Evolutionary conservation across 768 basidiomycete species (phyloP), one percentile per base, ranked within the genome.

Genomic region (Cyclocybe aegerita): DNA sequence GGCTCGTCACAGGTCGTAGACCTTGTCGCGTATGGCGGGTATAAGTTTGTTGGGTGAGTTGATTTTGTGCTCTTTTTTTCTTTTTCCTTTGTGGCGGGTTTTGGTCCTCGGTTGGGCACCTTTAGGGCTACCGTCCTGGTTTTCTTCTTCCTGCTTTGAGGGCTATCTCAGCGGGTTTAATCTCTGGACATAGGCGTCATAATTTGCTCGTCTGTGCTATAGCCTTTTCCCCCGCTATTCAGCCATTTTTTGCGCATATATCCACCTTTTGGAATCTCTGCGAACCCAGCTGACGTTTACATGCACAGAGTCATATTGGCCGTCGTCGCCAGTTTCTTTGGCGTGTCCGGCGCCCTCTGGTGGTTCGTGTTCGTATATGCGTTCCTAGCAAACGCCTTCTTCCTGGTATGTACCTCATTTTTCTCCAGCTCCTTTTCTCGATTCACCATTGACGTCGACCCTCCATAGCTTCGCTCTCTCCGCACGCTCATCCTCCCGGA

Each of bases 401-500:
- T 98, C 81, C 74, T 97, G 39, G 93, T 92, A 61, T 47, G 88
- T 41, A 50, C 9, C n/a, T 49, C n/a, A 9, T 32, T 15, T 16
- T 11, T 10, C 17, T 15, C 10, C 39, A 33, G n/a, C 7, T 11
- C 11, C 34, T 12, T 6, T 35, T 15, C 38, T 38, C 30, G 10
- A 17, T 23, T 16, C 52, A 30, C 15, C 15, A 11, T 45, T 31
- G 6, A 42, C 31, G 40, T 15, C 34, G 39, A 32, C 39, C 7
- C 42, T n/a, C 36, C 15, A 43, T 40, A 96, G 94, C 83, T 97
- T 16, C 92, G 94, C 39, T 96, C 95, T 1, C 79, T 98, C 23
- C 91, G 94, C 46, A 91, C 93, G 14, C 84, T 97, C 48, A 85
- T 97, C 46, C 80, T 97, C 1, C 93, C 95, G 4, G 93, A 97